A percentile compares a stretch with the other conserved stretches of the same genome.
Conservation (phyloP, 116 monocot genomes). For the Iris pallida region DNA sequence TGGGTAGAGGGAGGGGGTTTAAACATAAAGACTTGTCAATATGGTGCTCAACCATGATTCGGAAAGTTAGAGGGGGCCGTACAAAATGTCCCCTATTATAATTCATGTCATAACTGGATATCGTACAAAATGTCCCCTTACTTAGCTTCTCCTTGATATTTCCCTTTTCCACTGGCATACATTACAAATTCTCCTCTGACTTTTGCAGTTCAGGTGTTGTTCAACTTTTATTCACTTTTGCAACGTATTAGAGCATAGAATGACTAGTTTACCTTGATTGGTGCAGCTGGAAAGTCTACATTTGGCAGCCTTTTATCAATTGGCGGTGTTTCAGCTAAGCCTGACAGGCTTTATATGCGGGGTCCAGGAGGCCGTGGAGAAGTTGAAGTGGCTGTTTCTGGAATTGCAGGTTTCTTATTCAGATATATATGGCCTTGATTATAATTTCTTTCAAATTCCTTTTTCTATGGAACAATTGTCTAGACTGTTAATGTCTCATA, state of each 20-base stretch:
- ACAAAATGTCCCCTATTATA: too few relatives aligned
- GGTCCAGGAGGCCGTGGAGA: slow-evolving; percentile 95
- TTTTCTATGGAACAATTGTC: not conserved
- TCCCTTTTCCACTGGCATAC: too few relatives aligned
- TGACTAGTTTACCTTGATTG: not conserved
- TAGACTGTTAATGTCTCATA: too few relatives aligned
- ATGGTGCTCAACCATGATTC: too few relatives aligned
- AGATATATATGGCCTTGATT: too few relatives aligned
- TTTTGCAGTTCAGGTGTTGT: not conserved
- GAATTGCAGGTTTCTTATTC: slow-evolving; percentile 57
- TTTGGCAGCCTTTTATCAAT: slow-evolving; percentile 72
- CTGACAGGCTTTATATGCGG: slow-evolving; percentile 81
- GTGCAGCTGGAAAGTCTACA: slow-evolving; percentile 73
- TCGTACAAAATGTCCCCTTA: too few relatives aligned
- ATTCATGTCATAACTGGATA: too few relatives aligned
- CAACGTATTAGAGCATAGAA: not conserved
- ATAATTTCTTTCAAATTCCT: not conserved
- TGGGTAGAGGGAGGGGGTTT: too few relatives aligned
- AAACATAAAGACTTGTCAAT: too few relatives aligned
- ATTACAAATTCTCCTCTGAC: not conserved
- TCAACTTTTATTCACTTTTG: not conserved
- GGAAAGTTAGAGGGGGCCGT: too few relatives aligned
- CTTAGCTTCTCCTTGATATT: too few relatives aligned
- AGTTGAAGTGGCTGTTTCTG: slow-evolving; percentile 98
- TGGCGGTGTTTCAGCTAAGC: slow-evolving; percentile 43